Evolutionary conservation across 768 basidiomycete genomes (phyloP), one percentile per base, ranked within the genome.

Genomic region (Trichaptum fuscoviolaceum): DNA sequence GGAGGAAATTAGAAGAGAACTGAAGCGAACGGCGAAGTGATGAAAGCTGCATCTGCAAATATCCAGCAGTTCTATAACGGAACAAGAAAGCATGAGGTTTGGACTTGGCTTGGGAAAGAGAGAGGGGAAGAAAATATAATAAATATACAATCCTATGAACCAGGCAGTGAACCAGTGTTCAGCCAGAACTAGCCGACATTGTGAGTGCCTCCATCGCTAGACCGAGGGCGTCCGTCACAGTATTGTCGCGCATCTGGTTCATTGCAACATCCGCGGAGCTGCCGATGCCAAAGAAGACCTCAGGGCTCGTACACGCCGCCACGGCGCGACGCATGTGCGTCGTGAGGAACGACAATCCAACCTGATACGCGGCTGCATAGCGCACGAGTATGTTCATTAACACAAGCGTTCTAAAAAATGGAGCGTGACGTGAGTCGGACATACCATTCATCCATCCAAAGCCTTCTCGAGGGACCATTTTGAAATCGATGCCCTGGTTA

Each of bases 401-500:
- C n/a, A 17, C 42, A 35, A 10, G 27, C 42, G 42, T 8, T 30
- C 24, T 0, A 1, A 35, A 12, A 20, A 64, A 27, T 26, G 0
- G 26, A 7, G 7, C 42, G 42, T 2, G 15, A 35, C 18, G 58
- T 1, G 12, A 36, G 52, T 30, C 1, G 34, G 12, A 79, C 88
- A 67, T 72, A 94, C 93, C 84, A 69, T 96, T 96, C 92, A 95
- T 97, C 96, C 95, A 98, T 9, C 96, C 96, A 74, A 99, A 99
- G 65, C 96, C 96, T 78, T 99, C 96, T 17, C 95, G 86, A 63
- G 96, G 96, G 58, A 98, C 92, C 85, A 96, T 89, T 80, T 96
- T 94, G 81, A 99, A 99, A 80, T 99, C 96, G 71, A 96, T 84
- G 62, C 96, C 96, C 74, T 95, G 93, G 75, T 95, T 95, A 9